phyloP scores from a whole-genome alignment of 129 eudicot genomes.

The Daucus carota region DH1_v3.0 NC_030384.2:45069001-45069500 shows the following conservation, averaged over 20 bases:
- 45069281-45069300: background rate
- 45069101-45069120: constrained; percentile 1
- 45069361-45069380: too few species aligned
- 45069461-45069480: too few species aligned
- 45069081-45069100: background rate
- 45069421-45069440: too few species aligned
- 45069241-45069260: constrained; percentile 14
- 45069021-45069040: background rate
- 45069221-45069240: constrained; percentile 23
- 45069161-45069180: background rate
- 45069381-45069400: too few species aligned
- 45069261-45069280: background rate
- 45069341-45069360: background rate
- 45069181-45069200: background rate
- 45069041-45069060: background rate
- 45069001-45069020: background rate
- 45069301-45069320: background rate
- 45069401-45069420: too few species aligned
- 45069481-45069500: too few species aligned
- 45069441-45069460: too few species aligned
- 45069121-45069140: constrained; percentile 25
- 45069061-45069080: constrained; percentile 1
- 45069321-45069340: background rate
- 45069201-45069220: constrained; percentile 16
- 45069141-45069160: background rate